Evolutionary conservation across 23 red algal genomes (phyloP).

Genomic region (Agarophyton chilense): DNA sequence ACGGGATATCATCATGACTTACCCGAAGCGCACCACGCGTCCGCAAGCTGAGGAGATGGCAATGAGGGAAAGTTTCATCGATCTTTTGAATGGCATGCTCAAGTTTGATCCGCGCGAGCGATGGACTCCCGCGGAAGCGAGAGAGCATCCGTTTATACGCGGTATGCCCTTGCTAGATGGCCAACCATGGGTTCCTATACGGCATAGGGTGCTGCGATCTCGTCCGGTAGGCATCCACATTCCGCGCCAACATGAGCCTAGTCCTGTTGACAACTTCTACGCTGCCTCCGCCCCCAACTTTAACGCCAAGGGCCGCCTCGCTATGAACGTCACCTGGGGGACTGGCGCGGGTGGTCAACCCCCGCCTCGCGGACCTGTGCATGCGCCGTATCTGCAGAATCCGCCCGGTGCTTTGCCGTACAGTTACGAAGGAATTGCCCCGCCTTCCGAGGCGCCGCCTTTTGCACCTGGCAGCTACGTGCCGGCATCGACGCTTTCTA

Average conservation of each 20-base stretch:
- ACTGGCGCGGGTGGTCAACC: constrained; percentile 43
- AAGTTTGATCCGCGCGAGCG: constrained; percentile 84
- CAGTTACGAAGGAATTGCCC: neutral
- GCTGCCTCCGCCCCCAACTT: constrained; percentile 60
- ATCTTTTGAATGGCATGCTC: constrained; percentile 79
- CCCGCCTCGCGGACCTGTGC: constrained; percentile 3
- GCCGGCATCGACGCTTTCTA: constrained; percentile 27
- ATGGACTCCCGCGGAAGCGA: constrained; percentile 85
- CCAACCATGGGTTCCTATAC: constrained; percentile 71
- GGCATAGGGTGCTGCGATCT: constrained; percentile 7
- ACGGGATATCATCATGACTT: constrained; percentile 77
- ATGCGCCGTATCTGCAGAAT: constrained; percentile 11
- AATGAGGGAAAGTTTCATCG: constrained; percentile 69
- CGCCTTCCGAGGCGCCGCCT: neutral
- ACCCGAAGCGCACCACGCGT: constrained; percentile 13
- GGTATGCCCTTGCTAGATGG: constrained; percentile 42
- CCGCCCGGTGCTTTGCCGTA: neutral
- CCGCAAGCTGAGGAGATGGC: constrained; percentile 52
- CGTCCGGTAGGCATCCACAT: constrained; percentile 42
- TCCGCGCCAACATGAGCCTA: constrained; percentile 7
- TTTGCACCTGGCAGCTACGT: constrained; percentile 52
- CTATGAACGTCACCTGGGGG: constrained; percentile 42
- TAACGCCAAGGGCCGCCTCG: constrained; percentile 27
- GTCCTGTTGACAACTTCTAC: constrained; percentile 36
- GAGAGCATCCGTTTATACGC: constrained; percentile 88